A percentile compares a stretch with the other conserved stretches of the same genome.
Evolutionary conservation across 441 rosid species (phyloP).

Genomic region (Kokia cookei): DNA sequence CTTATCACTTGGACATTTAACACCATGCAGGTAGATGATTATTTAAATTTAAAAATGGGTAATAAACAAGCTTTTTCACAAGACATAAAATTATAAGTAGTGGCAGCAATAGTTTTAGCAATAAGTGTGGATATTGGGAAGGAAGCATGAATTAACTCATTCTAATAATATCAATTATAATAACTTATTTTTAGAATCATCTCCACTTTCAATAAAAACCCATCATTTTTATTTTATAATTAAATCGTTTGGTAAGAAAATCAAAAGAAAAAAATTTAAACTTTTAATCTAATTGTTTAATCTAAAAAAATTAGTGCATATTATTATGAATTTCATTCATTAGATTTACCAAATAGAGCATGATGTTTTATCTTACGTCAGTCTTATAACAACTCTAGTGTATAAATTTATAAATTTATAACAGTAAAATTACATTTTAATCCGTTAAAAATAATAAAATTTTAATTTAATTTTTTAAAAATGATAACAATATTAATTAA

Average conservation of each 20-base stretch:
- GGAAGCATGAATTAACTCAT: not conserved
- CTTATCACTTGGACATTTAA: conserved; percentile 17
- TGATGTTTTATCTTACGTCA: not conserved
- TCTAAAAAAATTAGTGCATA: not conserved
- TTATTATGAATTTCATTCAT: not conserved
- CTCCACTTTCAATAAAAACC: not conserved
- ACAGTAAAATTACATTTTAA: too few relatives aligned
- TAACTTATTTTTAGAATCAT: not conserved
- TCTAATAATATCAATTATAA: not conserved
- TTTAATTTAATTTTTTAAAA: too few relatives aligned
- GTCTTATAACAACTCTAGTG: not conserved
- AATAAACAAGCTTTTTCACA: not conserved
- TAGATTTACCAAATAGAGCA: not conserved
- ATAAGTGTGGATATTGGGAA: conserved; percentile 2
- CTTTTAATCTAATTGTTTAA: not conserved
- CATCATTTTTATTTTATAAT: not conserved
- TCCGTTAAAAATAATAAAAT: too few relatives aligned
- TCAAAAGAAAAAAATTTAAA: not conserved
- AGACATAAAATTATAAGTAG: not conserved
- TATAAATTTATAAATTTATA: not conserved
- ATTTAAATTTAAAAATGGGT: conserved; percentile 1
- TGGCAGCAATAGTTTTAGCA: not conserved
- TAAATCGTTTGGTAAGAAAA: not conserved
- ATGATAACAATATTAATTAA: too few relatives aligned
- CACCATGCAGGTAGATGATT: conserved; percentile 25